Conservation (phyloP, 257 asterid genomes). For the Cruciata laevipes region DNA sequence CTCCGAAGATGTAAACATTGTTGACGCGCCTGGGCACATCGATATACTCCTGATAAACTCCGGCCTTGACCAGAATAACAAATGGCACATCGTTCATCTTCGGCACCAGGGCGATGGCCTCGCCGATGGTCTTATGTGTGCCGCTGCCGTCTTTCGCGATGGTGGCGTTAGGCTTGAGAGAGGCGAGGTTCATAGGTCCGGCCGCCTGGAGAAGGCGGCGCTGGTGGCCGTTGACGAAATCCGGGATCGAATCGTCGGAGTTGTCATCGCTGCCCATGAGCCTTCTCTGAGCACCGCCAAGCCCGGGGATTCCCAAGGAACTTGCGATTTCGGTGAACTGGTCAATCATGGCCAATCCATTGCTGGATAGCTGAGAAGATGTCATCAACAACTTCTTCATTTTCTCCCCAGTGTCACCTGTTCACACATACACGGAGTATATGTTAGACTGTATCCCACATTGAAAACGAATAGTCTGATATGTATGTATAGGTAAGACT, state of each 20-base stretch:
- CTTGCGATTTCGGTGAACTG: conserved; percentile 22
- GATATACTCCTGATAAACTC: conserved; percentile 27
- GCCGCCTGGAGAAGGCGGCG: conserved; percentile 23
- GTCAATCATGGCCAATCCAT: conserved; percentile 49
- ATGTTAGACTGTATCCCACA: no score
- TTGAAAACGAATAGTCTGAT: no score
- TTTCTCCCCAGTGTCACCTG: conserved; percentile 49
- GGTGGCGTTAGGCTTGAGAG: conserved; percentile 21
- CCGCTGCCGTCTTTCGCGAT: conserved; percentile 52
- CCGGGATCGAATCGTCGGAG: not conserved
- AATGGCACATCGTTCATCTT: conserved; percentile 10
- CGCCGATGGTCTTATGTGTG: conserved; percentile 19
- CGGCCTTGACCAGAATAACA: conserved; percentile 32
- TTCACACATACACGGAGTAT: no score
- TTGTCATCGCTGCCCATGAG: conserved; percentile 12
- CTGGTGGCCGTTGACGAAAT: not conserved
- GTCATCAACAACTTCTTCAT: conserved; percentile 44
- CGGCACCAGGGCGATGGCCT: conserved; percentile 19
- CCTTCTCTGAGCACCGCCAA: conserved; percentile 18
- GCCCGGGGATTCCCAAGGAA: conserved; percentile 11
- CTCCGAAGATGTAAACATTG: conserved; percentile 31
- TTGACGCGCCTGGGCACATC: conserved; percentile 10
- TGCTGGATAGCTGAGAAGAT: conserved; percentile 47
- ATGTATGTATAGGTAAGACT: no score
- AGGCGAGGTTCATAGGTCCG: not conserved